Conservation (phyloP, 305 asterid genomes). For the Fraxinus sp. region DNA sequence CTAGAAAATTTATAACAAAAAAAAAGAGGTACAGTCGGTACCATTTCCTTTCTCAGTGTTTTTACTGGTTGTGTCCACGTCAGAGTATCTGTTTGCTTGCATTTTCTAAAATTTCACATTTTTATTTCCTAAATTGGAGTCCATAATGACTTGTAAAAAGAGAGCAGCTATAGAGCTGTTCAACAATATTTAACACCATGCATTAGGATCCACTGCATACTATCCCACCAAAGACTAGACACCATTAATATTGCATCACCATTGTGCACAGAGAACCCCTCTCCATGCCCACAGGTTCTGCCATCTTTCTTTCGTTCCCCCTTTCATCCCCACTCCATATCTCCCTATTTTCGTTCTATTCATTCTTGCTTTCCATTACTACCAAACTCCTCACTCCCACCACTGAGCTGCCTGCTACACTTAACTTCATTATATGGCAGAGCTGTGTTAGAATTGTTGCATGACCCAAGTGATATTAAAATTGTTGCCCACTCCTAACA, state of each 20-base stretch:
- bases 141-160: background rate
- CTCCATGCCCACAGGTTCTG: background rate
- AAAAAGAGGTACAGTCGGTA: background rate
- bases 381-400: background rate
- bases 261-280: background rate
- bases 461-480: background rate
- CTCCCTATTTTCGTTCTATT: background rate
- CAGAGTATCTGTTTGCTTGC: background rate
- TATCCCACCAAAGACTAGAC: background rate
- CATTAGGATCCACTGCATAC: background rate
- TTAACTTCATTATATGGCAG: background rate
- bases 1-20: conserved; percentile 5
- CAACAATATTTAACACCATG: background rate
- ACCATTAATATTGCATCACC: background rate
- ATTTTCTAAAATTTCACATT: background rate
- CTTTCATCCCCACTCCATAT: background rate
- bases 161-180: background rate
- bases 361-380: background rate
- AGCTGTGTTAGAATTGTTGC: background rate
- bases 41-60: background rate
- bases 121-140: background rate
- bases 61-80: background rate
- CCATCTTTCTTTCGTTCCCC: background rate
- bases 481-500: background rate
- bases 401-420: background rate